Evolutionary conservation across 805 yeast species (phyloP), one percentile per base, ranked within the genome.

Genomic region (Cyberlindnera mycetangii): DNA sequence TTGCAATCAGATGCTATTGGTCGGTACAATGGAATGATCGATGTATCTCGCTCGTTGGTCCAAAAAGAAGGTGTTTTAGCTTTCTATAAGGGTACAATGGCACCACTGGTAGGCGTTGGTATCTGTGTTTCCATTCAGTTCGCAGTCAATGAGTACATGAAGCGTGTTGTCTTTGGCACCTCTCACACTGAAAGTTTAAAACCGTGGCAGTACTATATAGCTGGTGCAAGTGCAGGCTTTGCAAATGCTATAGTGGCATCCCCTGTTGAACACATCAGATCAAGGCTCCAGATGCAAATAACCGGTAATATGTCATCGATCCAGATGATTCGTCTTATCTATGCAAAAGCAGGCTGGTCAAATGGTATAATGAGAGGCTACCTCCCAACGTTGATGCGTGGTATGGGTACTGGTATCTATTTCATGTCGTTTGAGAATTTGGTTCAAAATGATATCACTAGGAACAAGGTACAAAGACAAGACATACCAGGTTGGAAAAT

Each of bases 41-140:
- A 88, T 54, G 96, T 89, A 8, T 79, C 90, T n/a, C 76, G 76
- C 56, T 74, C 79, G 51, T 71, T 93, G 45, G 35, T 92, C 36
- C 71, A 74, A 36, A 80, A 85, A 45, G 99, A 93, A 66, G 99
- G 99, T 2, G 75, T 81, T 7, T 44, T 68, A 32, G 99, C 95
- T 0, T 89, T 92, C 60, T 93, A 92, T 65, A 82, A 95, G 65
- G 99, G 99, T 25, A 90, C 97, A 1, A 60, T 88, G 54, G 90
- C 97, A 1, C 99, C 99, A 15, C 71, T 92, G 53, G 65, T 92
- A 24, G 99, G 99, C 9, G 88, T 92, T 11, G 99, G 99, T 37
- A 95, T 95, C 1, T 90, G 97, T 71, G 97, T 92, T 7, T 87
- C 96, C 8, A 87, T 92, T 34, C 99, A 93, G 66, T 92, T 92